Conservation (phyloP, 495 filamentous ascomycete genomes). For the Lasiosphaeria hispida region DNA sequence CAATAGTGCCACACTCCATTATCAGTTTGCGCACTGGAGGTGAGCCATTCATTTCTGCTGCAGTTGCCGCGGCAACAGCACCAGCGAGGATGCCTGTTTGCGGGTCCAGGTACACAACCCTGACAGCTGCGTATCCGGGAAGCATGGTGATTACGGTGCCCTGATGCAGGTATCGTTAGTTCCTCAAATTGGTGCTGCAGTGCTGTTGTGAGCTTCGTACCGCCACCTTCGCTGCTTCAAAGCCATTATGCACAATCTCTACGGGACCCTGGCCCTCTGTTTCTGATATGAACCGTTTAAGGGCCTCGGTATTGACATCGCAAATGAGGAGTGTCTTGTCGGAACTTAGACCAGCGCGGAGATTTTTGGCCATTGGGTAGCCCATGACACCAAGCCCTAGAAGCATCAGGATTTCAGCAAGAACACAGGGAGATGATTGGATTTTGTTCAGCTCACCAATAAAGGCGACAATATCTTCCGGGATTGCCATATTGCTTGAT, state of each 20-base stretch:
- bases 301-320: slow-evolving; percentile 43
- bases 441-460: slow-evolving; percentile 20
- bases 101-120: slow-evolving; percentile 39
- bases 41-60: not conserved
- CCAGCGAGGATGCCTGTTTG: slow-evolving; percentile 36
- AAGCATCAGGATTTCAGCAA: not conserved
- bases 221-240: slow-evolving; percentile 43
- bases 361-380: slow-evolving; percentile 53
- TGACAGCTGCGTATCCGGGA: slow-evolving; percentile 38
- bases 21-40: slow-evolving; percentile 27
- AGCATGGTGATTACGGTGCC: slow-evolving; percentile 42
- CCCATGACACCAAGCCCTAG: slow-evolving; percentile 39
- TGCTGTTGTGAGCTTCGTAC: slow-evolving; percentile 21
- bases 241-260: slow-evolving; percentile 23
- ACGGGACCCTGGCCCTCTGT: slow-evolving; percentile 25
- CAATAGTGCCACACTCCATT: slow-evolving; percentile 48
- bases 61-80: slow-evolving; percentile 11
- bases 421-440: not conserved
- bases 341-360: slow-evolving; percentile 39
- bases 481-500: slow-evolving; percentile 10
- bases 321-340: slow-evolving; percentile 43
- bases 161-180: slow-evolving; percentile 14
- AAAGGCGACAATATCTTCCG: slow-evolving; percentile 25
- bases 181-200: not conserved
- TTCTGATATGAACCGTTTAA: slow-evolving; percentile 36